phyloP scores from a whole-genome alignment of 2,329 filamentous ascomycete species.

The Talaromyces verruculosus region DNA sequence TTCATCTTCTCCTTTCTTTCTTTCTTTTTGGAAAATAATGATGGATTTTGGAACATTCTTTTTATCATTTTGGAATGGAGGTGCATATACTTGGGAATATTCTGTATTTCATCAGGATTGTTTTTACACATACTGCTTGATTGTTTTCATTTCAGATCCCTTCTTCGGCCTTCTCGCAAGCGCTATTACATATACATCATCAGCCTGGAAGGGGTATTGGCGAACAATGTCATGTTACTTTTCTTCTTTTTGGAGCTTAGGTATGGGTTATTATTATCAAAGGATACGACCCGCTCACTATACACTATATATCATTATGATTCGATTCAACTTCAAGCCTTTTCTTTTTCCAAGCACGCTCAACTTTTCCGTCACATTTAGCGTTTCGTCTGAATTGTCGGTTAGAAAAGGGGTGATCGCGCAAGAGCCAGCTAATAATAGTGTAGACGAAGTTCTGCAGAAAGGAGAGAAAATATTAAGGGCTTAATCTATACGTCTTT shows the following conservation, averaged over 20 bases:
- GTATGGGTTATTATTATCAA: neutral
- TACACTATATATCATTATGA: neutral
- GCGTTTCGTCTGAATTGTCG: neutral
- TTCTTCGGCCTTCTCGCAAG: neutral
- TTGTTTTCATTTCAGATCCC: neutral
- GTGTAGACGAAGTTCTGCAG: neutral
- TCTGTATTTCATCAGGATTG: constrained; percentile 16
- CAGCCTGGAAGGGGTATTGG: neutral
- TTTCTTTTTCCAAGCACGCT: neutral
- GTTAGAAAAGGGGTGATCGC: neutral
- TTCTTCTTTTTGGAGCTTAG: neutral
- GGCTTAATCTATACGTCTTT: neutral
- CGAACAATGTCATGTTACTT: constrained; percentile 9
- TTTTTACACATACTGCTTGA: constrained; percentile 19
- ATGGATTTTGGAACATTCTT: constrained; percentile 7
- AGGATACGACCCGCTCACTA: neutral
- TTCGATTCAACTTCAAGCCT: neutral
- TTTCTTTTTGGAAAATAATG: neutral
- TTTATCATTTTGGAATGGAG: constrained; percentile 7
- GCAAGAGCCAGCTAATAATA: neutral
- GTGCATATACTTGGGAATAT: constrained; percentile 21
- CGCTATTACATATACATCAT: constrained; percentile 9
- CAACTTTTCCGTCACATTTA: neutral
- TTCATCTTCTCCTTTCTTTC: neutral
- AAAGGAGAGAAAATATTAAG: neutral